Evolutionary conservation across 2,329 filamentous ascomycete genomes (phyloP).

Genomic region (Myriosclerotinia curreyana): DNA sequence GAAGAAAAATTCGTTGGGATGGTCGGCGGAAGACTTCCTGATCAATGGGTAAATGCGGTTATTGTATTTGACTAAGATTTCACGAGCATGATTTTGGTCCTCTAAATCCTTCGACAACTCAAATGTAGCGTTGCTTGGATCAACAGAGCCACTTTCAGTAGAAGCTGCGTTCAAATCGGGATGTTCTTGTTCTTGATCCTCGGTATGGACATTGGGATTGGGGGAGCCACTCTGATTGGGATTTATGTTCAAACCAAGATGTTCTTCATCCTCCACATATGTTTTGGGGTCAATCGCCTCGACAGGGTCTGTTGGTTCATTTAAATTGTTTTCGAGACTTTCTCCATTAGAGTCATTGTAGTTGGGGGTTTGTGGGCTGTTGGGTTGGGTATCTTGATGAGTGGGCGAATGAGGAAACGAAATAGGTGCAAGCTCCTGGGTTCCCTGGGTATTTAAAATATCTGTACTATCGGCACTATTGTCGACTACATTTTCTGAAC

Average conservation of each 20-base stretch:
- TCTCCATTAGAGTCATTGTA: background rate
- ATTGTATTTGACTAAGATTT: slow-evolving; percentile 21
- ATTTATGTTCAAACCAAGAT: background rate
- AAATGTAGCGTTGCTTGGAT: background rate
- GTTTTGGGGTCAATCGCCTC: slow-evolving; percentile 1
- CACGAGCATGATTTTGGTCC: slow-evolving; percentile 3
- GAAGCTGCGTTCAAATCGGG: background rate
- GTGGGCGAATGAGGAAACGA: slow-evolving; percentile 7
- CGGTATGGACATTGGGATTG: background rate
- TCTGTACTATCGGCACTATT: background rate
- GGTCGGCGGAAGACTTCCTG: slow-evolving; percentile 38
- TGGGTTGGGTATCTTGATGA: slow-evolving; percentile 1
- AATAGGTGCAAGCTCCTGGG: background rate
- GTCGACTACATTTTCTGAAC: slow-evolving; percentile 3
- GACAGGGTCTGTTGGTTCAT: background rate
- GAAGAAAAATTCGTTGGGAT: slow-evolving; percentile 55
- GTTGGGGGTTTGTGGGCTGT: slow-evolving; percentile 5
- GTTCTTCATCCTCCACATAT: slow-evolving; percentile 2
- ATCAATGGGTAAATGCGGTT: slow-evolving; percentile 19
- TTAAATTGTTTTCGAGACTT: background rate
- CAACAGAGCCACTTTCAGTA: background rate
- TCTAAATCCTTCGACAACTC: slow-evolving; percentile 12
- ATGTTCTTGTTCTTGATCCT: slow-evolving; percentile 2
- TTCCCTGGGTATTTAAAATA: slow-evolving; percentile 1
- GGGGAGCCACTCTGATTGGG: background rate